These are phyloP conservation scores for Malus hybrid DNA, from an alignment of 331 rosid species.

Conservation along the genomic window DNA sequence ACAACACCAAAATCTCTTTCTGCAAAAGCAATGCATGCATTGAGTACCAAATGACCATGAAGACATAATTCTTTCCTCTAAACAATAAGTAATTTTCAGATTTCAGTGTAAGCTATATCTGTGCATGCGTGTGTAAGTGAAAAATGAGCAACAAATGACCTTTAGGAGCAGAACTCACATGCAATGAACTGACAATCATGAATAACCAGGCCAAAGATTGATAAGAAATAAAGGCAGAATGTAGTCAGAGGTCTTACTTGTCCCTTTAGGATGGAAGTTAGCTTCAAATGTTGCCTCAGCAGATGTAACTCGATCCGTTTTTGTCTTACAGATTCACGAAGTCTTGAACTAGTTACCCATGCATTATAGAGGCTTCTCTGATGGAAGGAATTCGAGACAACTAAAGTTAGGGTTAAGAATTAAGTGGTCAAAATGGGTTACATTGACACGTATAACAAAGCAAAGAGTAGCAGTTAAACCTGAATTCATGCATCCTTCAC, in stretches of 20 bases:
- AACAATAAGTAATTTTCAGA: not conserved
- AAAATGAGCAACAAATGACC: not conserved
- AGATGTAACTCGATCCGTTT: conserved; percentile 67
- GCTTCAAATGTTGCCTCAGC: conserved; percentile 57
- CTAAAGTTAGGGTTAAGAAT: not conserved
- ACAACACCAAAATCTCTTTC: too few species aligned
- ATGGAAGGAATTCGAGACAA: conserved; percentile 18
- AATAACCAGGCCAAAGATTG: not conserved
- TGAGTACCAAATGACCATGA: not conserved
- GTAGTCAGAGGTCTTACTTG: conserved; percentile 57
- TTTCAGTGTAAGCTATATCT: not conserved
- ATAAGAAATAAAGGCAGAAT: not conserved
- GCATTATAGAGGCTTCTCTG: conserved; percentile 78
- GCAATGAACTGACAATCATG: not conserved
- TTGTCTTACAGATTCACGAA: conserved; percentile 83
- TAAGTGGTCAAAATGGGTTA: not conserved
- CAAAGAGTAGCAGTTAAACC: not conserved
- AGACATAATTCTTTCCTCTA: not conserved
- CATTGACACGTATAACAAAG: not conserved
- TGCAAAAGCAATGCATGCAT: not conserved
- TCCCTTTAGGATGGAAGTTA: conserved; percentile 65
- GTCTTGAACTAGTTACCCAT: conserved; percentile 55
- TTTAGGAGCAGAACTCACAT: not conserved
- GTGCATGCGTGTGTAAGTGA: not conserved
- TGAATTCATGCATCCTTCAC: not conserved